phyloP scores from a whole-genome alignment of 495 filamentous ascomycete species.

The Aspergillus sclerotiicarbonarius region DNA sequence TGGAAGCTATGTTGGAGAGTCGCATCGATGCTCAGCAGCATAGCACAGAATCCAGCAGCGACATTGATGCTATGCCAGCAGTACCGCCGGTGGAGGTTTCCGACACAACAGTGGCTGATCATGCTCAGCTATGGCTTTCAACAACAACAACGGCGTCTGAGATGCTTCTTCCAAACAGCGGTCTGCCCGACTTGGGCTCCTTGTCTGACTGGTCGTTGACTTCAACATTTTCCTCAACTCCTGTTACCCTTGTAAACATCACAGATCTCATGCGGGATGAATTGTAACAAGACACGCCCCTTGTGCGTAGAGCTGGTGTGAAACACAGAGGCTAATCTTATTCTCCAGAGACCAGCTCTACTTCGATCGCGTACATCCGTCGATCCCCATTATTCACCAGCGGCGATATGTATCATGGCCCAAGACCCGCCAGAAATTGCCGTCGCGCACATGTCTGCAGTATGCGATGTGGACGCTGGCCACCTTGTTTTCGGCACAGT shows the following conservation, averaged over 20 bases:
- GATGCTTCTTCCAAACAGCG: neutral
- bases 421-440: slow-evolving; percentile 7
- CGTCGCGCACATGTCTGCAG: slow-evolving; percentile 23
- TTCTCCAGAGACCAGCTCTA: slow-evolving; percentile 34
- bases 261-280: neutral
- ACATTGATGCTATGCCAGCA: neutral
- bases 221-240: neutral
- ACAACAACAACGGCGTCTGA: neutral
- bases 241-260: neutral
- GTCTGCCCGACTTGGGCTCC: neutral
- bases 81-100: neutral
- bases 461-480: slow-evolving; percentile 37
- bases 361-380: slow-evolving; percentile 32
- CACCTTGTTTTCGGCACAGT: slow-evolving; percentile 24
- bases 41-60: neutral
- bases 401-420: slow-evolving; percentile 24
- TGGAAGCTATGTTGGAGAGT: neutral
- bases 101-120: neutral
- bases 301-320: neutral
- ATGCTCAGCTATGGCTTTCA: neutral
- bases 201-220: neutral
- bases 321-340: neutral
- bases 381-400: slow-evolving; percentile 29
- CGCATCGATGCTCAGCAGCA: slow-evolving; percentile 27
- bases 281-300: neutral